phyloP scores from a whole-genome alignment of 768 basidiomycete species.

The Naganishia friedmannii region DNA sequence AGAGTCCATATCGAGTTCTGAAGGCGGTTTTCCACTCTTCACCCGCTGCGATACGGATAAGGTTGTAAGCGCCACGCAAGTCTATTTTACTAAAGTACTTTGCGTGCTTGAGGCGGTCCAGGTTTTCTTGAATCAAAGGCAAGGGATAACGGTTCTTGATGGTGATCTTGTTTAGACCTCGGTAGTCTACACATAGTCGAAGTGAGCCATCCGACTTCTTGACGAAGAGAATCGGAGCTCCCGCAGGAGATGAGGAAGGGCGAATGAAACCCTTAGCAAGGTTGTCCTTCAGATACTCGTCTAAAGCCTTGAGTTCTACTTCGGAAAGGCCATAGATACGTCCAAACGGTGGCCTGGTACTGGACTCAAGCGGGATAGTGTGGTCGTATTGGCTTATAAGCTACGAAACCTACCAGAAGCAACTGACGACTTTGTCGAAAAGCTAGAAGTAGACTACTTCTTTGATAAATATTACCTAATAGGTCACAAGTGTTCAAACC shows the following conservation, averaged over 20 bases:
- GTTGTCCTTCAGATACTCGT: slow-evolving; percentile 53
- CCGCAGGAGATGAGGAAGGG: slow-evolving; percentile 18
- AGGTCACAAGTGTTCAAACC: too few relatives aligned
- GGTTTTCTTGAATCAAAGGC: slow-evolving; percentile 35
- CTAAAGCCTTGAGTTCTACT: slow-evolving; percentile 50
- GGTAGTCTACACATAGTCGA: slow-evolving; percentile 29
- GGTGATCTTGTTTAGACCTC: slow-evolving; percentile 32
- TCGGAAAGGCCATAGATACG: slow-evolving; percentile 52
- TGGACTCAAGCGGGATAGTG: slow-evolving; percentile 20
- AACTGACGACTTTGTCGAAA: slow-evolving; percentile 25
- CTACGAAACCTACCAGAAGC: too few relatives aligned
- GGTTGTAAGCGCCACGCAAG: slow-evolving; percentile 54
- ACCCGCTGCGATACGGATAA: slow-evolving; percentile 53
- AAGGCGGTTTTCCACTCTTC: slow-evolving; percentile 56
- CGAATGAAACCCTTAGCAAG: slow-evolving; percentile 37
- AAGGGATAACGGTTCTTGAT: slow-evolving; percentile 37
- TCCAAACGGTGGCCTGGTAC: slow-evolving; percentile 39
- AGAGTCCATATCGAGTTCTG: slow-evolving; percentile 52
- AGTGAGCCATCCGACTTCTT: slow-evolving; percentile 43
- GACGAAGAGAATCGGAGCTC: not conserved
- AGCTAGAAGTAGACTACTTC: too few relatives aligned
- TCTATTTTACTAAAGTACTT: slow-evolving; percentile 45
- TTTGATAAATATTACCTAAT: too few relatives aligned
- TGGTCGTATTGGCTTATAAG: slow-evolving; percentile 33
- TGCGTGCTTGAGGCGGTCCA: slow-evolving; percentile 31